Conservation (phyloP, 352 stramenopile genomes). For the Phytophthora capsici region DNA sequence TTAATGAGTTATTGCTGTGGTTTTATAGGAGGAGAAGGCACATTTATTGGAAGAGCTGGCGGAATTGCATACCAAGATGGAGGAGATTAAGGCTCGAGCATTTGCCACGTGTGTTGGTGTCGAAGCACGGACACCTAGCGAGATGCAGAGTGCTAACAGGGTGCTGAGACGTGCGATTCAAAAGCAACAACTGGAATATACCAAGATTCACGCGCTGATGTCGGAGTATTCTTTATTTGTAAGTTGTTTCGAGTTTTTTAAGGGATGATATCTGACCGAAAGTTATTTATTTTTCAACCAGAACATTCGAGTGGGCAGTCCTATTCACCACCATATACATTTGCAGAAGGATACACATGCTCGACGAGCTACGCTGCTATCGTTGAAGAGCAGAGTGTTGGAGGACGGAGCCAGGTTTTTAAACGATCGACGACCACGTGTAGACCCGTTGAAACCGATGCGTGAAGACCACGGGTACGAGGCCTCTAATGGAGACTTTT, state of each 20-base stretch:
- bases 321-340: constrained; percentile 38
- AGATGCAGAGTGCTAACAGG: constrained; percentile 34
- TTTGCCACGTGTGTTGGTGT: constrained; percentile 26
- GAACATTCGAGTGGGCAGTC: constrained; percentile 43
- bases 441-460: constrained; percentile 41
- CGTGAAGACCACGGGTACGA: constrained; percentile 44
- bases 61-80: constrained; percentile 39
- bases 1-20: constrained; percentile 13
- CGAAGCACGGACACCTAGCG: constrained; percentile 24
- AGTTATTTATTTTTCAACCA: constrained; percentile 9
- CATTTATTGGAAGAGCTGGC: constrained; percentile 36
- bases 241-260: constrained; percentile 3
- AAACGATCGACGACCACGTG: constrained; percentile 21
- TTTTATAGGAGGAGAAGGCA: constrained; percentile 43
- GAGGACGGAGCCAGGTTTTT: constrained; percentile 38
- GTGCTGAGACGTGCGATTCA: constrained; percentile 36
- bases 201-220: constrained; percentile 41
- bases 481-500: constrained; percentile 36
- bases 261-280: background rate
- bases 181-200: constrained; percentile 35
- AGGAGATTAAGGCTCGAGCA: constrained; percentile 26
- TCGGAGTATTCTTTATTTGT: constrained; percentile 49
- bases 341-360: constrained; percentile 30
- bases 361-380: constrained; percentile 23
- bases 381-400: constrained; percentile 37